phyloP scores from a whole-genome alignment of 2,329 filamentous ascomycete genomes.

The Monosporascus ibericus region DNA sequence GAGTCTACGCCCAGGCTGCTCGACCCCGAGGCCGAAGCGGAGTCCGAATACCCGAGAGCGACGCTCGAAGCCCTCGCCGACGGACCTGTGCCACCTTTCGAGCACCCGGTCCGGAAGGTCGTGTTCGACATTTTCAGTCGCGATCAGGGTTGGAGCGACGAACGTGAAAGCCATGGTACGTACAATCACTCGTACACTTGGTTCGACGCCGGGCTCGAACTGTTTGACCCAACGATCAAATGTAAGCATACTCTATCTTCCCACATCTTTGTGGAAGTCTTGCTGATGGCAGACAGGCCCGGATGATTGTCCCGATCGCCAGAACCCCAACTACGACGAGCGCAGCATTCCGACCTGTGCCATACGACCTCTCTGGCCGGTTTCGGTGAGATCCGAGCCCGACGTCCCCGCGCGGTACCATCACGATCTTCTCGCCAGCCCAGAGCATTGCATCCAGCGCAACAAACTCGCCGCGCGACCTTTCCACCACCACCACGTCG shows the following conservation, averaged over 20 bases:
- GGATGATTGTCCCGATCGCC: constrained; percentile 10
- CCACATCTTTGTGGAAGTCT: background rate
- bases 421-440: constrained; percentile 29
- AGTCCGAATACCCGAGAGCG: constrained; percentile 26
- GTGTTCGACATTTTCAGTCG: constrained; percentile 51
- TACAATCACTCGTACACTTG: constrained; percentile 51
- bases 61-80: constrained; percentile 31
- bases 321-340: constrained; percentile 1
- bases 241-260: constrained; percentile 10
- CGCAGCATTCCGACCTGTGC: constrained; percentile 17
- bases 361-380: constrained; percentile 25
- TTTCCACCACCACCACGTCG: constrained; percentile 38
- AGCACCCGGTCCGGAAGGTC: constrained; percentile 52
- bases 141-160: constrained; percentile 53
- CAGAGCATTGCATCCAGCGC: constrained; percentile 40
- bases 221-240: constrained; percentile 35
- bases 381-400: constrained; percentile 4
- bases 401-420: constrained; percentile 22
- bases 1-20: constrained; percentile 6
- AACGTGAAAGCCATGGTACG: constrained; percentile 23
- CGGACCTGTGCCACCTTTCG: constrained; percentile 33
- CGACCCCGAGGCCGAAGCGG: constrained; percentile 7
- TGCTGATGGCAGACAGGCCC: constrained; percentile 10
- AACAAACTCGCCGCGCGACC: constrained; percentile 33
- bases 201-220: constrained; percentile 58